Base-by-base conservation (phyloP, 2,329 filamentous ascomycete species). In the Graphiopsis chlorocephala region DNA sequence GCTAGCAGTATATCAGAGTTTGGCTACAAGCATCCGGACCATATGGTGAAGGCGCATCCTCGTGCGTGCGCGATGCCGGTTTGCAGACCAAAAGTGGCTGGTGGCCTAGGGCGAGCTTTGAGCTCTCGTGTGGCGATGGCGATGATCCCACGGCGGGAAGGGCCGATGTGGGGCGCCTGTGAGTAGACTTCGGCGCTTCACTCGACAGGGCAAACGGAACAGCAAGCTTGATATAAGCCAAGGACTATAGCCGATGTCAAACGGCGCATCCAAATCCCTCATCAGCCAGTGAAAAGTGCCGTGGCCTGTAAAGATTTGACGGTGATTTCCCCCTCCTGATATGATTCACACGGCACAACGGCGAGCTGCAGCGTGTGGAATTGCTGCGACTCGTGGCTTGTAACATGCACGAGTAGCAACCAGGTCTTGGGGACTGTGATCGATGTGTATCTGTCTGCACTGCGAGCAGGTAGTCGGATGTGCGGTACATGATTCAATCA, bases 151-250 rank as follows among this genome's bases (percentile, higher is more conserved):
- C n/a, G 38, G 7, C 38, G 38, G 38, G 38, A 45, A 45, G 38
- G 38, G 12, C n/a, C 8, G n/a, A 45, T 45, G 38, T 45, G 38
- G 38, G n/a, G 35, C 35, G 35, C 15, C 4, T 2, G 15, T 4
- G 38, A 20, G 12, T 8, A 26, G 31, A 35, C 7, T 56, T 38
- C 8, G 53, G 29, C 29, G 53, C 53, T 38, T 23, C 29, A 7
- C 52, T 33, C 28, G 52, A 56, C 29, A 35, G 28, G 26, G 53
- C 53, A 56, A 56, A 56, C 53, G 31, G 53, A 38, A 56, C 53
- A 53, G 53, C 28, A 56, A 56, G 53, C 53, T 56, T 56, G 53
- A 56, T 56, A 56, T 56, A n/a, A 35, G 53, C 53, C 53, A 56
- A 56, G 53, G 29, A 35, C 53, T 56, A 56, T 56, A 35, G 53